Conservation (phyloP, 192 early-diverging fungal genomes). For the Thamnidium elegans region DNA sequence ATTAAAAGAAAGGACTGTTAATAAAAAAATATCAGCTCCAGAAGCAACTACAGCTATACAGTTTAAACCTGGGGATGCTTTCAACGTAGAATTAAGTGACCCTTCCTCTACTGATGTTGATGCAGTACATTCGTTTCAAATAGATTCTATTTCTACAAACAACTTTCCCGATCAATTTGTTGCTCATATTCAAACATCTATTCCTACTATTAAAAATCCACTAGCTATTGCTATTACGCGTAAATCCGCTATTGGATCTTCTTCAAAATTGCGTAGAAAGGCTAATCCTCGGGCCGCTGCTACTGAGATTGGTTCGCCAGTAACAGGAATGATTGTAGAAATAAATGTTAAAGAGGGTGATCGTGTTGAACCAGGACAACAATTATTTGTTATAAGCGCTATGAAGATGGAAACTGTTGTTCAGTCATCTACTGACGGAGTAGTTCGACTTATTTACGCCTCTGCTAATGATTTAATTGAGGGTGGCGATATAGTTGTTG, state of each 20-base stretch:
- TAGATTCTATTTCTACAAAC: conserved; percentile 27
- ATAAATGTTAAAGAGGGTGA: conserved; percentile 29
- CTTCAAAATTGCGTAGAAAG: conserved; percentile 17
- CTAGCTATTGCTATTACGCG: conserved; percentile 22
- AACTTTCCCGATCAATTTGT: conserved; percentile 29
- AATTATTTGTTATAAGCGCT: conserved; percentile 32
- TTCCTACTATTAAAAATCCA: not conserved
- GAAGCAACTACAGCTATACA: conserved; percentile 8
- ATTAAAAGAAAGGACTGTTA: no score
- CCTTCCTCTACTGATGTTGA: not conserved
- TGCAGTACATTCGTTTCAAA: conserved; percentile 13
- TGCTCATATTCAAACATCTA: conserved; percentile 6
- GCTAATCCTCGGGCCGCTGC: conserved; percentile 9
- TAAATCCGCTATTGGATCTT: conserved; percentile 13
- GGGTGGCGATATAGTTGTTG: conserved; percentile 31
- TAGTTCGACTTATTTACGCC: conserved; percentile 20
- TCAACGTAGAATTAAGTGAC: conserved; percentile 19
- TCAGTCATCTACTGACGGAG: conserved; percentile 17
- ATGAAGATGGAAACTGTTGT: conserved; percentile 42
- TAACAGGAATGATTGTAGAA: conserved; percentile 33
- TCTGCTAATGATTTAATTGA: conserved; percentile 34
- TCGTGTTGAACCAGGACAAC: conserved; percentile 24
- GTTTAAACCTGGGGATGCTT: conserved; percentile 34
- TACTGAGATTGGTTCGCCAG: conserved; percentile 24
- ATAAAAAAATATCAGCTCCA: not conserved